Evolutionary conservation across 345 rosid species (phyloP).

Genomic region (Pugionium cornutum): DNA sequence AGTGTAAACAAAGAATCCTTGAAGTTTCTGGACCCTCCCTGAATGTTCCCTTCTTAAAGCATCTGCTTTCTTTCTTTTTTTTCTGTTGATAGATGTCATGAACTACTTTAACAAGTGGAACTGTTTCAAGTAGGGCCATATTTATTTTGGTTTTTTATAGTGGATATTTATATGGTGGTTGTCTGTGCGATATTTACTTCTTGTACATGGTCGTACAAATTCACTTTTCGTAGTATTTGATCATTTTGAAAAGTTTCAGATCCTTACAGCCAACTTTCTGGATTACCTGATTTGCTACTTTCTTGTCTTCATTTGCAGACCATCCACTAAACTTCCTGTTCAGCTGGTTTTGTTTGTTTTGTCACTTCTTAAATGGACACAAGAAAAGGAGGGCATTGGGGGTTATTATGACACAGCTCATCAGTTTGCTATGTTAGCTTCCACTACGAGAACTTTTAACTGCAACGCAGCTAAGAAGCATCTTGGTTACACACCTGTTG

Average conservation of each 20-base stretch:
- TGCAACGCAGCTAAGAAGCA: conserved; percentile 73
- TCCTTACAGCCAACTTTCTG: conserved; percentile 15
- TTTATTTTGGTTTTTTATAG: background rate
- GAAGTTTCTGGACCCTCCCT: conserved; percentile 7
- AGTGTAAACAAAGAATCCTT: background rate
- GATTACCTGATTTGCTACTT: conserved; percentile 18
- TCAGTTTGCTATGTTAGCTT: conserved; percentile 60
- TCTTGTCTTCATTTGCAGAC: conserved; percentile 57
- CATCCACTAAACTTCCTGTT: conserved; percentile 68
- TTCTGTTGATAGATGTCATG: conserved; percentile 9
- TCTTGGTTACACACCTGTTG: conserved; percentile 70
- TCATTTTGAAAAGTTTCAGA: conserved; percentile 21
- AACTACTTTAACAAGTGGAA: conserved; percentile 14
- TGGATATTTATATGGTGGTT: background rate
- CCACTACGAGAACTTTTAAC: conserved; percentile 74
- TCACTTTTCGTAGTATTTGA: conserved; percentile 10
- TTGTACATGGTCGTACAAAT: conserved; percentile 1
- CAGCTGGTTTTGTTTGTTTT: conserved; percentile 46
- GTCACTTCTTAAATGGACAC: conserved; percentile 52
- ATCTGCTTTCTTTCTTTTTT: conserved; percentile 1
- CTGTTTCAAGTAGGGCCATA: conserved; percentile 10
- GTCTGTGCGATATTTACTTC: conserved; percentile 1
- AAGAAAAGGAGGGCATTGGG: conserved; percentile 50
- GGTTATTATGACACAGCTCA: conserved; percentile 49
- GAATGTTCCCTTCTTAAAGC: background rate